Percentiles rank a stretch among this genome's conserved stretches.
These are phyloP conservation scores for Trametes cingulata DNA, from an alignment of 768 basidiomycete species.

Conservation along the genomic window DNA sequence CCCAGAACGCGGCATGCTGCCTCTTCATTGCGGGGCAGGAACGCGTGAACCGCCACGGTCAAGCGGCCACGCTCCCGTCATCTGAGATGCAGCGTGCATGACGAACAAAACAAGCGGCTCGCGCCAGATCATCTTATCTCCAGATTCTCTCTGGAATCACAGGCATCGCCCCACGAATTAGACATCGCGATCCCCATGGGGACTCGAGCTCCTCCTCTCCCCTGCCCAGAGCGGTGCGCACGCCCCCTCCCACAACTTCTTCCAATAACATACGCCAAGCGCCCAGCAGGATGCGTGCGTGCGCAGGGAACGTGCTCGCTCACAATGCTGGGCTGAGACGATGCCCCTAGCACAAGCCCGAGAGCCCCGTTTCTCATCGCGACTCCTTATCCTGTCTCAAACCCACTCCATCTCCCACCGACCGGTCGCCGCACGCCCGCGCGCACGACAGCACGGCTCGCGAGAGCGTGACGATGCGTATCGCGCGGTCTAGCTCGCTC, in stretches of 20 bases:
- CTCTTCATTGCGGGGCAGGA: constrained; percentile 17
- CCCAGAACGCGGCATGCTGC: neutral
- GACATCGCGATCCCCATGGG: constrained; percentile 23
- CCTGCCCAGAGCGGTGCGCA: neutral
- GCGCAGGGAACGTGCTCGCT: neutral
- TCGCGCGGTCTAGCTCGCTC: constrained; percentile 8
- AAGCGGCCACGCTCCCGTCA: neutral
- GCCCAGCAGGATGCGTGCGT: too few relatives aligned
- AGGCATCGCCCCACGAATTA: constrained; percentile 9
- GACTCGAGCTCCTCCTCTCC: constrained; percentile 1
- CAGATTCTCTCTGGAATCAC: constrained; percentile 19
- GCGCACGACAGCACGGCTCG: neutral
- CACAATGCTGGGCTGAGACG: neutral
- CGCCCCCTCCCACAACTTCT: neutral
- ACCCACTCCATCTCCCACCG: constrained; percentile 13
- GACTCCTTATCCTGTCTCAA: neutral
- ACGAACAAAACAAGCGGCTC: constrained; percentile 5
- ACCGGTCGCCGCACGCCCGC: constrained; percentile 1
- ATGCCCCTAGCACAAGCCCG: neutral
- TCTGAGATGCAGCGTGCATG: constrained; percentile 23
- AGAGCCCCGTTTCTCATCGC: constrained; percentile 5
- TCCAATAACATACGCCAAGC: too few relatives aligned
- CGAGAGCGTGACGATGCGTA: neutral
- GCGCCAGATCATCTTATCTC: constrained; percentile 18
- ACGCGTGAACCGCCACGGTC: neutral